Base-by-base conservation (phyloP, 2,329 filamentous ascomycete genomes). In the Trichoderma pleuroti region DNA sequence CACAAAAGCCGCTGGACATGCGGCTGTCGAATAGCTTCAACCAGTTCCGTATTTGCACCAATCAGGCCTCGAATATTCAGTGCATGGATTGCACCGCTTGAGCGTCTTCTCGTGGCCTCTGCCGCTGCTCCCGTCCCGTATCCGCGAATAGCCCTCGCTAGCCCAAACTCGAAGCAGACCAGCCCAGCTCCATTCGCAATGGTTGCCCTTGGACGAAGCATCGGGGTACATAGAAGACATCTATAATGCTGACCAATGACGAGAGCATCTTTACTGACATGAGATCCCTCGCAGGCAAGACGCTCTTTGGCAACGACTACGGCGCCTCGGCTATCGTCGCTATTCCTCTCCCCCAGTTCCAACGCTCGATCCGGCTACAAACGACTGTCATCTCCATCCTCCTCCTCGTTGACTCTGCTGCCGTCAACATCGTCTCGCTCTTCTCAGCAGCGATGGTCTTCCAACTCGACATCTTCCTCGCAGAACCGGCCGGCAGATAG, bases 381-480 rank as follows among this genome's bases (percentile, higher is more conserved):
- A 30, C 66, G 64, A 60, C 21, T 62, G 10, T 7, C 46, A 3
- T 62, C 56, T 10, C 10, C 30, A 2, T 60, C 59, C 1, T 63
- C 57, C 11, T 11, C 32, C 3, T 60, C 52, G 4, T 59, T 26
- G 2, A 24, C 2, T 12, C 42, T 39, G 5, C 10, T 11, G 12
- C 46, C 28, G 9, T 68, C 36, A 14, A 14, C 52, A 4, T 61
- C 16, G 14, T 24, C 30, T 12, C 12, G 12, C 28, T 52, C 65
- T 12, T 26, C 18, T 49, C 65, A 61, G 14, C 21, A 46, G 36
- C 71, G 75, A 75, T 78, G 71, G 72, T 74, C 72, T 28, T 77
- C 75, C 57, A 65, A 72, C 18, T 72, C 77, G 1, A 69, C 71
- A n/a, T 34, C 70, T 64, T 11, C 61, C 49, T 24, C 28, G 49